phyloP scores from a whole-genome alignment of 805 yeast genomes.

The Deakozyma indianensis region DNA sequence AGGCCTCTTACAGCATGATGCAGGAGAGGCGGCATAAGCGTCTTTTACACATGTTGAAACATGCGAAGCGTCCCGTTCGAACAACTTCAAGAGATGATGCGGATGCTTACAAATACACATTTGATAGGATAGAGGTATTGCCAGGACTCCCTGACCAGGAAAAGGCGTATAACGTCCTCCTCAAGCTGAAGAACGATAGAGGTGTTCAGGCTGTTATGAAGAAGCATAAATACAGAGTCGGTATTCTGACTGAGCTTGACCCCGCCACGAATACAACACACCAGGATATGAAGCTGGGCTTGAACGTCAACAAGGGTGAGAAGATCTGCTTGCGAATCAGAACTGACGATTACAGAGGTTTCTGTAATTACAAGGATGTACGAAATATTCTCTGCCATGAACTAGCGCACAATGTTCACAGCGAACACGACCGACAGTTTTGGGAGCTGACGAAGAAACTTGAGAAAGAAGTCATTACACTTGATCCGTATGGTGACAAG shows the following conservation, averaged over 20 bases:
- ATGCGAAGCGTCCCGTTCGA: conserved; percentile 5
- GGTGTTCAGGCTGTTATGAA: conserved; percentile 24
- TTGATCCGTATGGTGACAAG: conserved; percentile 1
- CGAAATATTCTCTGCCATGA: conserved; percentile 25
- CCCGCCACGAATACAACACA: conserved; percentile 23
- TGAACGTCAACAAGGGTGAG: conserved; percentile 22
- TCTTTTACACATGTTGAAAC: background rate
- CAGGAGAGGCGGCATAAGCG: conserved; percentile 1
- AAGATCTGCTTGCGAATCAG: conserved; percentile 23
- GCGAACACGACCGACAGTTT: conserved; percentile 22
- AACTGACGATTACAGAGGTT: conserved; percentile 25
- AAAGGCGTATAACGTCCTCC: conserved; percentile 16
- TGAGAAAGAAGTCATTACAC: conserved; percentile 18
- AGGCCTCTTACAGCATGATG: conserved; percentile 8
- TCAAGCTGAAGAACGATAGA: conserved; percentile 19
- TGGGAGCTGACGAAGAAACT: conserved; percentile 21
- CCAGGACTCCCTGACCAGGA: conserved; percentile 19
- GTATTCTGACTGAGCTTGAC: conserved; percentile 24
- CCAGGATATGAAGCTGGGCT: conserved; percentile 18
- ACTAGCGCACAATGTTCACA: conserved; percentile 23
- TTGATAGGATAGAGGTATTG: conserved; percentile 18
- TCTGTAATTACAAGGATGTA: conserved; percentile 20
- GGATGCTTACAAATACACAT: conserved; percentile 16
- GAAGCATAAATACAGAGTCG: conserved; percentile 22
- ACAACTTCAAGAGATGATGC: conserved; percentile 3